Evolutionary conservation across 2,329 filamentous ascomycete genomes (phyloP).

Genomic region (Phyllosticta citribraziliensis): DNA sequence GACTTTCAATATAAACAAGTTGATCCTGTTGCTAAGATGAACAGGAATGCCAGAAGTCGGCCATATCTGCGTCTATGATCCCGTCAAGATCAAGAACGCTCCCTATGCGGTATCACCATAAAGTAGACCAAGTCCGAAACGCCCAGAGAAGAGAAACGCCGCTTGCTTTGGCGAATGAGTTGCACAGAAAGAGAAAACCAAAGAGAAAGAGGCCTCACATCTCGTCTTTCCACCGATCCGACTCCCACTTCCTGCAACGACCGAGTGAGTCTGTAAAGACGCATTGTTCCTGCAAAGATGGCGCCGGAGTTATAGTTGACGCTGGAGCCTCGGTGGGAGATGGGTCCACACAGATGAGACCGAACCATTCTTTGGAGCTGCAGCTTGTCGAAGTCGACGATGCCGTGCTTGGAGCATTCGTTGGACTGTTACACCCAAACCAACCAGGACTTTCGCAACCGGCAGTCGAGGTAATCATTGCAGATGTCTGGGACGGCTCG

Average conservation of each 20-base stretch:
- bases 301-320: background rate
- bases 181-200: background rate
- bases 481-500: conserved; percentile 21
- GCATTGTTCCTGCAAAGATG: conserved; percentile 1
- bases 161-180: background rate
- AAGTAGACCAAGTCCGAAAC: background rate
- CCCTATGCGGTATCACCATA: background rate
- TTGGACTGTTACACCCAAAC: conserved; percentile 42
- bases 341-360: conserved; percentile 13
- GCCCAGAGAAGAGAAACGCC: background rate
- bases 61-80: background rate
- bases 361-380: conserved; percentile 14
- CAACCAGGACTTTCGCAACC: conserved; percentile 36
- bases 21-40: background rate
- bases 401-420: conserved; percentile 17
- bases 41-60: background rate
- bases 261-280: background rate
- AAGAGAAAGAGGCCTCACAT: background rate
- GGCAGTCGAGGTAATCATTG: conserved; percentile 16
- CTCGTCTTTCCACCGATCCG: conserved; percentile 2
- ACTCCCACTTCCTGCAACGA: conserved; percentile 7
- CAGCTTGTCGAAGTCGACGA: conserved; percentile 16
- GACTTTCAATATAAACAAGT: background rate
- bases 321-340: background rate
- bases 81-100: background rate